Evolutionary conservation across 345 rosid genomes (phyloP).

Genomic region (Populus deltoides): DNA sequence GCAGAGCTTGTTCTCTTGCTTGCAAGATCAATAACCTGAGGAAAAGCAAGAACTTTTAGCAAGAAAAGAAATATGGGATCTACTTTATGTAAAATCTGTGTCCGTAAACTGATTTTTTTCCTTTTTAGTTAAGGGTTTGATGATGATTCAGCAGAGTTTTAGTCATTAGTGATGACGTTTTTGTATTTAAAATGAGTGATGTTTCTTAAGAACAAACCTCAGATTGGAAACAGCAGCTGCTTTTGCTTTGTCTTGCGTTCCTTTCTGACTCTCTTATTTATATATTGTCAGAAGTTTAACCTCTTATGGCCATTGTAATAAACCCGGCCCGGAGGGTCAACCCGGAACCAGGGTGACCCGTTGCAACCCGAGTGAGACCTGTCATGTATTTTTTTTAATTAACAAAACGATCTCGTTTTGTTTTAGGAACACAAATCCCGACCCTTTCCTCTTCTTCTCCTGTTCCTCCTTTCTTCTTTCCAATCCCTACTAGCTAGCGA

Average conservation of each 20-base stretch:
- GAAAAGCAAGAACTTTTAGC: conserved; percentile 1
- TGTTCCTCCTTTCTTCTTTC: too few relatives aligned
- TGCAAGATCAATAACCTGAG: conserved; percentile 21
- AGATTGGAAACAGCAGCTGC: conserved; percentile 2
- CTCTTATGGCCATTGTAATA: not conserved
- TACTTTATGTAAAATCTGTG: not conserved
- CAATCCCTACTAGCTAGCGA: too few relatives aligned
- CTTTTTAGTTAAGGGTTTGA: conserved; percentile 18
- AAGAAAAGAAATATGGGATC: not conserved
- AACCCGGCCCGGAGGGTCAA: too few relatives aligned
- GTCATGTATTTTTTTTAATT: too few relatives aligned
- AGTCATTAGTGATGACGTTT: conserved; percentile 10
- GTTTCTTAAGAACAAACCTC: conserved; percentile 23
- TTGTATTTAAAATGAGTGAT: not conserved
- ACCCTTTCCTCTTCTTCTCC: too few relatives aligned
- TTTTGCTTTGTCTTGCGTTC: not conserved
- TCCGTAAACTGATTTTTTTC: conserved; percentile 11
- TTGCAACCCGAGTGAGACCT: too few relatives aligned
- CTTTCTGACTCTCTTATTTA: not conserved
- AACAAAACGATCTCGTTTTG: too few relatives aligned
- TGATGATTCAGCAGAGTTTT: conserved; percentile 14
- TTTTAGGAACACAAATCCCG: too few relatives aligned
- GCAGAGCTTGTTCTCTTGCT: conserved; percentile 6
- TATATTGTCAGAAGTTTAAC: not conserved
- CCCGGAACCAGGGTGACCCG: too few relatives aligned